Conservation (phyloP, 192 early-diverging fungal species). For the Backusella tuberculispora region DNA sequence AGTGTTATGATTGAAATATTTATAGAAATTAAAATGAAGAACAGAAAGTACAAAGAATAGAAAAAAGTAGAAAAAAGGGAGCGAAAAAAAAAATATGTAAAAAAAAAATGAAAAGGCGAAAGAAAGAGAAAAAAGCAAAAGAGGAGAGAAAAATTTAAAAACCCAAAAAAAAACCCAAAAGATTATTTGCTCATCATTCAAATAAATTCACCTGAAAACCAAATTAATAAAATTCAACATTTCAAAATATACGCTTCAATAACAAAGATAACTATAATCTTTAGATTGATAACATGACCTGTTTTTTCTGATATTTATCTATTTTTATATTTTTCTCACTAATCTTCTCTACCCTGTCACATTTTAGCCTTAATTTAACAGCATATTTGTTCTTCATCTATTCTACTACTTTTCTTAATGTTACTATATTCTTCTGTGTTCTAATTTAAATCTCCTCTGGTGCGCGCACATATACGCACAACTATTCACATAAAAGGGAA, state of each 20-base stretch:
- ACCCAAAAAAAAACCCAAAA: not conserved
- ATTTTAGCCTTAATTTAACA: not conserved
- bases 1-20: not conserved
- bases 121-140: conserved; percentile 19
- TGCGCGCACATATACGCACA: not conserved
- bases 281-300: not conserved
- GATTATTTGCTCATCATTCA: conserved; percentile 3
- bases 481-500: not conserved
- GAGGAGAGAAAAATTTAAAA: not conserved
- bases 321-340: not conserved
- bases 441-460: conserved; percentile 3
- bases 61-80: not conserved
- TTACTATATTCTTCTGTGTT: conserved; percentile 9
- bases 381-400: not conserved
- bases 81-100: conserved; percentile 1
- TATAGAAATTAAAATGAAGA: not conserved
- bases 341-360: not conserved
- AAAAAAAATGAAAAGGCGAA: conserved; percentile 10
- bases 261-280: not conserved
- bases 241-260: not conserved
- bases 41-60: not conserved
- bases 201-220: conserved; percentile 12
- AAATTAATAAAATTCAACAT: conserved; percentile 5
- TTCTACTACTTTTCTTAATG: not conserved
- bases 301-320: not conserved